Evolutionary conservation across 345 rosid genomes (phyloP).

Genomic region (Corchorus capsularis): DNA sequence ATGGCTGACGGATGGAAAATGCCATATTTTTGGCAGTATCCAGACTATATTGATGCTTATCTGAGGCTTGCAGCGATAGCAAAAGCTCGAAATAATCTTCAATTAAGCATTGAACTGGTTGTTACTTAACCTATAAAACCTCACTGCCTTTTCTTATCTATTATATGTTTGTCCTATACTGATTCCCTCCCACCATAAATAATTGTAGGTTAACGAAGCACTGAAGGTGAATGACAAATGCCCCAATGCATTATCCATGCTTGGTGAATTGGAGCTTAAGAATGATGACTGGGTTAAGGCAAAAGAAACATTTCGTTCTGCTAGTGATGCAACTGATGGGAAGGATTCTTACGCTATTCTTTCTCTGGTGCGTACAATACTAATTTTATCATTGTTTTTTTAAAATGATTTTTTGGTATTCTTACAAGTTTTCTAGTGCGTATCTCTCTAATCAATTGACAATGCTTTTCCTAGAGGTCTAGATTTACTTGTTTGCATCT

Average conservation of each 20-base stretch:
- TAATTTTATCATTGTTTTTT: background rate
- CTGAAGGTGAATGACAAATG: conserved; percentile 82
- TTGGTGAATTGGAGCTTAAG: conserved; percentile 97
- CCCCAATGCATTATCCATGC: conserved; percentile 90
- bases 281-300: conserved; percentile 99
- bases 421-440: no score
- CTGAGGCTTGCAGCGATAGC: conserved; percentile 94
- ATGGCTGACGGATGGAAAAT: background rate
- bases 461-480: background rate
- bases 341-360: conserved; percentile 94
- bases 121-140: conserved; percentile 16
- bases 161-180: conserved; percentile 21
- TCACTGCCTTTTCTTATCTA: background rate
- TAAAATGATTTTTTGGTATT: no score
- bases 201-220: conserved; percentile 77
- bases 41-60: conserved; percentile 88
- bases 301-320: conserved; percentile 95
- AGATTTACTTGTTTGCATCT: background rate
- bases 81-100: conserved; percentile 85
- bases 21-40: conserved; percentile 55
- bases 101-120: conserved; percentile 95
- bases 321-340: conserved; percentile 91
- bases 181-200: background rate
- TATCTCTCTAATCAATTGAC: background rate
- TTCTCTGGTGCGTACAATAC: conserved; percentile 64